Conservation (phyloP, 177 flowering plant species). For the Vitis hybrid region DNA sequence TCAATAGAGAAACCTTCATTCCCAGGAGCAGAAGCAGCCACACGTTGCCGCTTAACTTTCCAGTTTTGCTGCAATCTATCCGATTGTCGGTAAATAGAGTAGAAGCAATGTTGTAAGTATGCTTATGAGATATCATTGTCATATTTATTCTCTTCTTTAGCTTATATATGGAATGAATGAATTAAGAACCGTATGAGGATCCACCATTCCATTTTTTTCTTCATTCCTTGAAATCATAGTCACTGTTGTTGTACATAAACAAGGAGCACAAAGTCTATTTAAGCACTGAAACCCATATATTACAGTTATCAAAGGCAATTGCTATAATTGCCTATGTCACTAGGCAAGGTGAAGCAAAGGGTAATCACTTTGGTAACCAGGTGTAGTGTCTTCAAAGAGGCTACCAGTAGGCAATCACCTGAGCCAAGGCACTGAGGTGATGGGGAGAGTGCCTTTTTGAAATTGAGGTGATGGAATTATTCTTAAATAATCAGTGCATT, state of each 20-base stretch:
- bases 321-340: neutral
- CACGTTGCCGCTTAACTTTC: constrained; percentile 91
- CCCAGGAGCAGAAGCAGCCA: constrained; percentile 55
- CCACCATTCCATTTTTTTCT: neutral
- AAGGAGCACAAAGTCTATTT: neutral
- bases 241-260: neutral
- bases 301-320: neutral
- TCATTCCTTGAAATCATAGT: neutral
- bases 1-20: constrained; percentile 89
- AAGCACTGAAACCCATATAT: neutral
- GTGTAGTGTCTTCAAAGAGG: neutral
- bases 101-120: neutral
- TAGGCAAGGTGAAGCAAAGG: too few species aligned
- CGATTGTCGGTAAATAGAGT: constrained; percentile 20
- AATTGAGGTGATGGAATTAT: too few species aligned
- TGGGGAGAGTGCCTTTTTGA: too few species aligned
- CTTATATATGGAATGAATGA: neutral
- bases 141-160: neutral
- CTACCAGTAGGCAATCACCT: too few species aligned
- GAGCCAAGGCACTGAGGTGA: too few species aligned
- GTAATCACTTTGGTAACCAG: neutral
- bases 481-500: too few species aligned
- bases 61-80: constrained; percentile 97
- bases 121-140: neutral
- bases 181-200: neutral